A percentile compares a stretch with the other conserved stretches of the same genome.
Evolutionary conservation across 768 basidiomycete genomes (phyloP).

Genomic region (Fistulinella prunicolor): DNA sequence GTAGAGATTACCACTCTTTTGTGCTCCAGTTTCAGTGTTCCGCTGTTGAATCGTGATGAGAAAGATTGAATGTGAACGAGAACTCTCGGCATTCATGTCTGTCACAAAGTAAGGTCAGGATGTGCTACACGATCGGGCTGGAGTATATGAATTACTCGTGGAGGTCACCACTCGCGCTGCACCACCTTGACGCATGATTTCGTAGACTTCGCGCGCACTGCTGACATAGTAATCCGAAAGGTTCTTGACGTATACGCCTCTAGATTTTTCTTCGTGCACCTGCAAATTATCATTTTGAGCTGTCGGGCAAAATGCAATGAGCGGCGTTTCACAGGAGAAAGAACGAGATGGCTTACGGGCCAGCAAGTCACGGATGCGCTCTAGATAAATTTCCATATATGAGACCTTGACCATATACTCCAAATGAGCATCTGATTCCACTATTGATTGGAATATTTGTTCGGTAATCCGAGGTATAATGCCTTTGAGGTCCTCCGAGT

Average conservation of each 20-base stretch:
- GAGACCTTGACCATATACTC: constrained; percentile 99
- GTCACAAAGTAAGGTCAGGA: constrained; percentile 7
- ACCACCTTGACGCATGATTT: constrained; percentile 98
- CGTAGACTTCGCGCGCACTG: constrained; percentile 92
- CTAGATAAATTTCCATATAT: constrained; percentile 99
- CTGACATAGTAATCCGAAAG: constrained; percentile 98
- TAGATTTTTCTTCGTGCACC: constrained; percentile 96
- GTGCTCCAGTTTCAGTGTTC: constrained; percentile 93
- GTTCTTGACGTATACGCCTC: constrained; percentile 97
- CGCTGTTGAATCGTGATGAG: constrained; percentile 96
- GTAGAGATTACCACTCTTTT: constrained; percentile 95
- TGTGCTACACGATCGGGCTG: neutral
- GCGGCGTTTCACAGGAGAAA: neutral
- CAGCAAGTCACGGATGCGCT: constrained; percentile 91
- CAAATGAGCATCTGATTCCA: constrained; percentile 89
- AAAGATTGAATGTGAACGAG: constrained; percentile 98
- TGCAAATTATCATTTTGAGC: constrained; percentile 98
- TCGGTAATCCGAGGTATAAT: constrained; percentile 98
- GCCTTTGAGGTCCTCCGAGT: constrained; percentile 88
- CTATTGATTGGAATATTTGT: constrained; percentile 97
- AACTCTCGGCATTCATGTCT: constrained; percentile 99
- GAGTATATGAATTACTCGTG: constrained; percentile 66
- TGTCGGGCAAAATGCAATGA: constrained; percentile 25
- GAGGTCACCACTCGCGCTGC: constrained; percentile 87
- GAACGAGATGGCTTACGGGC: constrained; percentile 64